phyloP scores from a whole-genome alignment of 805 yeast species.

The Wickerhamomyces tratensis region DNA sequence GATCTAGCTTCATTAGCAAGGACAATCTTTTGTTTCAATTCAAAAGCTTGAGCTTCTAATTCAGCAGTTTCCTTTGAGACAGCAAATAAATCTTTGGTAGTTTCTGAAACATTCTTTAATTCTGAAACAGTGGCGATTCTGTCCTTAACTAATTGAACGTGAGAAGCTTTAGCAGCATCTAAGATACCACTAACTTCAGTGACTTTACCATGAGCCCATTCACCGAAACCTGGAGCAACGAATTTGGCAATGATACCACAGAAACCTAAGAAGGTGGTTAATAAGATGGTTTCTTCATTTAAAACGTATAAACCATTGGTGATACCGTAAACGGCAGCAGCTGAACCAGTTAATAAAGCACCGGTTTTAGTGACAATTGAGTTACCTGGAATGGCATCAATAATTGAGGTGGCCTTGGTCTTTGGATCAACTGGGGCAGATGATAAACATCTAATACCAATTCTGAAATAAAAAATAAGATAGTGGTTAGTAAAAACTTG shows the following conservation, averaged over 20 bases:
- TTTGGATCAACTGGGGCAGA: slow-evolving; percentile 58
- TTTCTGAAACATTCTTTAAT: slow-evolving; percentile 83
- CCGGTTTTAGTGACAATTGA: slow-evolving; percentile 86
- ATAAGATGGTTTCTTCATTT: slow-evolving; percentile 87
- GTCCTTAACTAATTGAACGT: slow-evolving; percentile 84
- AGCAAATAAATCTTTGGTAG: slow-evolving; percentile 87
- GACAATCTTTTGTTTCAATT: slow-evolving; percentile 83
- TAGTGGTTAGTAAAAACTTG: background rate
- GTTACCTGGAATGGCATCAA: slow-evolving; percentile 92
- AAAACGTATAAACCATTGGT: slow-evolving; percentile 88
- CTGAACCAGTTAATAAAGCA: slow-evolving; percentile 87
- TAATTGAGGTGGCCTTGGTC: slow-evolving; percentile 80
- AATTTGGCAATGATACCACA: slow-evolving; percentile 70
- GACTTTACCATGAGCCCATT: slow-evolving; percentile 84
- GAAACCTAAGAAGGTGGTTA: slow-evolving; percentile 73
- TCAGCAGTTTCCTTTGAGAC: slow-evolving; percentile 94
- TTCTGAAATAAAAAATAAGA: slow-evolving; percentile 18
- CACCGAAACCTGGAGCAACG: slow-evolving; percentile 90
- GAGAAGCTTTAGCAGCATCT: slow-evolving; percentile 82
- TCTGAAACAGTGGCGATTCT: slow-evolving; percentile 85
- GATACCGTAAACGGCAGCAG: slow-evolving; percentile 90
- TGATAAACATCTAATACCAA: slow-evolving; percentile 59
- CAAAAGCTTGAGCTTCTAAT: slow-evolving; percentile 90
- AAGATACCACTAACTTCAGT: slow-evolving; percentile 72
- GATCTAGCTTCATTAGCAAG: slow-evolving; percentile 87